A percentile compares a stretch with the other conserved stretches of the same genome.
Conservation (phyloP, 768 basidiomycete genomes). For the Calocera cornea region DNA sequence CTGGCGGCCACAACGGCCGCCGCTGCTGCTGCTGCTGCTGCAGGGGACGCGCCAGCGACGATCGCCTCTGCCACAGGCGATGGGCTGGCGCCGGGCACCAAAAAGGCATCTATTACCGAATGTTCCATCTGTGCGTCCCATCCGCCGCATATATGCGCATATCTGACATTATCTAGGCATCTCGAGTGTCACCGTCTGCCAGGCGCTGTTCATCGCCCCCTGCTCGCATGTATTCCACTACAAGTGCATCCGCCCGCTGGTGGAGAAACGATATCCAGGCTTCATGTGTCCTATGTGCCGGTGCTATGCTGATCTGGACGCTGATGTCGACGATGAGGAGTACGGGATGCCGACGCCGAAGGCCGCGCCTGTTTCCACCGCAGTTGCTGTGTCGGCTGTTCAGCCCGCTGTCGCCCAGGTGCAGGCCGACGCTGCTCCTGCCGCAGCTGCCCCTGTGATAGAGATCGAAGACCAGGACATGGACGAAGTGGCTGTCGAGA, state of each 20-base stretch:
- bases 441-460: background rate
- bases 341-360: conserved; percentile 17
- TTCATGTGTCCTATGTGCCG: conserved; percentile 94
- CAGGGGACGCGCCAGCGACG: conserved; percentile 24
- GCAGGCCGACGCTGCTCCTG: background rate
- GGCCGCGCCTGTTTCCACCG: conserved; percentile 12
- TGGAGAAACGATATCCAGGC: conserved; percentile 77
- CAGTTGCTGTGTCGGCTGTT: background rate
- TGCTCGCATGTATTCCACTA: conserved; percentile 95
- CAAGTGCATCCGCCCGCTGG: conserved; percentile 89
- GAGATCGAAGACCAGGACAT: background rate
- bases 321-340: conserved; percentile 72
- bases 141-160: background rate
- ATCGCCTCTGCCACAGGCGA: conserved; percentile 34
- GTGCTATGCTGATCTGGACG: conserved; percentile 88
- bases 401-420: conserved; percentile 8
- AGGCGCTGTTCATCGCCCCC: conserved; percentile 93
- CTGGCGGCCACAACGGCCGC: conserved; percentile 22
- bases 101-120: conserved; percentile 36
- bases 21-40: background rate
- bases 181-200: conserved; percentile 83
- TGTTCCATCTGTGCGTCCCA: conserved; percentile 78
- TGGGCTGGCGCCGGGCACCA: background rate
- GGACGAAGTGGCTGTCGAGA: background rate
- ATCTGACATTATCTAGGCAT: conserved; percentile 31